Evolutionary conservation across 164 flowering plant species (phyloP), one percentile per base, ranked within the genome.

Genomic region (Santalum album): DNA sequence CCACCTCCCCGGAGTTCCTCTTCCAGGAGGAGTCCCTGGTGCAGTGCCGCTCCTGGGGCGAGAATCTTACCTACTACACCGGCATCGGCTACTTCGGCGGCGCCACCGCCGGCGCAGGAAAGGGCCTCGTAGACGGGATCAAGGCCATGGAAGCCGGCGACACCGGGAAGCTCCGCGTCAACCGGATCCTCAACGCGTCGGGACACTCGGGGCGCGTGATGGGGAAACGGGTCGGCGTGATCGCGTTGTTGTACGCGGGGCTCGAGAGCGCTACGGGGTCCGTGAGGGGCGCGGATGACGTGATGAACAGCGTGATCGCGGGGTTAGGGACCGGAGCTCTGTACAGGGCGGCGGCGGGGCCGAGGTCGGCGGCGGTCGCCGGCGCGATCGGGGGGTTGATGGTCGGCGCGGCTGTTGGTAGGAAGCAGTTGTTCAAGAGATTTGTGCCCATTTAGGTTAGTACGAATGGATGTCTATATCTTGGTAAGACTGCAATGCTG

Each of bases 1-100:
- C 97, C 22, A 79, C 86, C 48, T 72, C 83, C 1, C 97, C 95
- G 19, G 95, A 90, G 46, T 85, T 59, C 68, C 94, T 87, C 56
- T 90, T 87, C 83, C 64, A 70, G 48, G 97, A 90, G 57, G 97
- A 90, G 51, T 56, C 94, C 59, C 16, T 63, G 29, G 74, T 55
- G 6, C 82, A 78, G 50, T 84, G 89, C 65, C 82, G 97, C 12
- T 81, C 95, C 1, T 90, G 95, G 95, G 89, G 97, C 17, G 95
- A 90, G 38, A 87, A 87, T 49, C 78, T 90, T 34, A 84, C 92
- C 49, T 90, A 77, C 68, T 87, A 84, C 73, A 90, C 97, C 45
- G 97, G 97, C n/a, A 61, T 67, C 50, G 81, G 79, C 18, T 90
- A 87, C 62, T 76, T 82, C 32, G 60, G 69, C 40, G 97, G 94